Percentiles rank a stretch among this genome's conserved stretches.
phyloP scores from a whole-genome alignment of 331 rosid genomes.

The Spiraea crenata region DNA sequence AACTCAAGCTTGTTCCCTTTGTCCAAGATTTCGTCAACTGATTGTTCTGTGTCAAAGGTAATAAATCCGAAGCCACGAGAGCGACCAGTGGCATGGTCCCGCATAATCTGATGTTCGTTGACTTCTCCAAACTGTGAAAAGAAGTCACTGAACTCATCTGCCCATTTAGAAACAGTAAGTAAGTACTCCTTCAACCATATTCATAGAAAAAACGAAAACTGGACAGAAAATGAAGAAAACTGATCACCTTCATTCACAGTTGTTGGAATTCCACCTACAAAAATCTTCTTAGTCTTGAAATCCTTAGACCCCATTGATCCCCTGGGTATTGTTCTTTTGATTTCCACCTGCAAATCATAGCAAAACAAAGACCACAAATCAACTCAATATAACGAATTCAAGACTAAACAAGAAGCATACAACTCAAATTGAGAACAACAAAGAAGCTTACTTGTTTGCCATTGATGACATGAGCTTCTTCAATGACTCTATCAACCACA shows the following conservation, averaged over 20 bases:
- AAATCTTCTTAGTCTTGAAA: constrained; percentile 93
- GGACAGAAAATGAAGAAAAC: constrained; percentile 12
- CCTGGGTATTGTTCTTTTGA: constrained; percentile 96
- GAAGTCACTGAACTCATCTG: constrained; percentile 90
- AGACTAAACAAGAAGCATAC: background rate
- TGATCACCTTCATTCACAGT: constrained; percentile 80
- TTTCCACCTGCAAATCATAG: constrained; percentile 62
- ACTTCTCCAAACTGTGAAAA: constrained; percentile 88
- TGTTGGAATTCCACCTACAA: constrained; percentile 97
- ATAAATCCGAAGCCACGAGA: constrained; percentile 98
- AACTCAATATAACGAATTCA: background rate
- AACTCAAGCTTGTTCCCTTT: constrained; percentile 90
- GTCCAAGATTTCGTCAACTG: constrained; percentile 80
- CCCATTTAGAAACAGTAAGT: constrained; percentile 25
- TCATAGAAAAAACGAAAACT: background rate
- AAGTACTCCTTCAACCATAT: constrained; percentile 13
- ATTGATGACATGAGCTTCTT: constrained; percentile 77
- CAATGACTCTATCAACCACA: constrained; percentile 94
- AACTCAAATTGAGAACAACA: constrained; percentile 12
- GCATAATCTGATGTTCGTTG: constrained; percentile 90
- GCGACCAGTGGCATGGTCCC: constrained; percentile 89
- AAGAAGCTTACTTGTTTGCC: constrained; percentile 72
- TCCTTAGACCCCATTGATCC: constrained; percentile 86
- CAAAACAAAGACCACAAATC: constrained; percentile 29
- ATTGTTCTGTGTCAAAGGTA: constrained; percentile 79